Evolutionary conservation across 176 grass and related monocot species (phyloP), one percentile per base, ranked within the genome.

Genomic region (Rhynchospora pubera): DNA sequence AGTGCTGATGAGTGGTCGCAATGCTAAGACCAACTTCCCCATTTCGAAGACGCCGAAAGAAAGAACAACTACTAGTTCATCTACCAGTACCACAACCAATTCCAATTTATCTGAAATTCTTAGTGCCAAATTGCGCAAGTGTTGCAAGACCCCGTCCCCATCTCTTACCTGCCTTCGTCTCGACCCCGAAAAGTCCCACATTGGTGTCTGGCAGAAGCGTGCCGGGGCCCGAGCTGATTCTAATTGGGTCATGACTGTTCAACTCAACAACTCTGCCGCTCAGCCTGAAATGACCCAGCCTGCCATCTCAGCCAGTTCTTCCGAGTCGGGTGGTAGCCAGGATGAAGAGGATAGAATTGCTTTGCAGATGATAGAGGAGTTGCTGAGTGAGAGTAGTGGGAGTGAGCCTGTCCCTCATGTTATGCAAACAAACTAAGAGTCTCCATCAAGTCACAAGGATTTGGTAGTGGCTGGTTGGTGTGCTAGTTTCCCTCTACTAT

Each of bases 21-120:
- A 99, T 70, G 97, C 97, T 62, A 99, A 99, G 89, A 99, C 97
- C 76, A 99, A 99, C 91, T 99, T 99, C 82, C 97, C 97, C 3
- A 85, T 96, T 58, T 78, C 80, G 0, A 91, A 88, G 45, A 46
- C 44, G 9, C 39, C 19, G 6, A 82, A 82, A 28, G 79, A 64
- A 50, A 75, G 9, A 30, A 43, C 84, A 8, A 44, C 67, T 15
- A 72, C 55, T 23, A 59, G 53, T 89, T 80, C 47, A 77, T 10
- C 69, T 30, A 77, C 80, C 19, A 43, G 80, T 9, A 16, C 1
- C 2, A 16, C 65, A 0, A 57, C 39, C 0, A 28, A 70, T 83
- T 85, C 47, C 78, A 90, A 22, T 73, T 83, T 99, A 68, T 99
- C 97, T 12, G 91, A 99, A 85, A 91, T 95, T 81, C 97, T 99